Conservation (phyloP, 2,329 filamentous ascomycete genomes). For the Emergomyces orientalis region DNA sequence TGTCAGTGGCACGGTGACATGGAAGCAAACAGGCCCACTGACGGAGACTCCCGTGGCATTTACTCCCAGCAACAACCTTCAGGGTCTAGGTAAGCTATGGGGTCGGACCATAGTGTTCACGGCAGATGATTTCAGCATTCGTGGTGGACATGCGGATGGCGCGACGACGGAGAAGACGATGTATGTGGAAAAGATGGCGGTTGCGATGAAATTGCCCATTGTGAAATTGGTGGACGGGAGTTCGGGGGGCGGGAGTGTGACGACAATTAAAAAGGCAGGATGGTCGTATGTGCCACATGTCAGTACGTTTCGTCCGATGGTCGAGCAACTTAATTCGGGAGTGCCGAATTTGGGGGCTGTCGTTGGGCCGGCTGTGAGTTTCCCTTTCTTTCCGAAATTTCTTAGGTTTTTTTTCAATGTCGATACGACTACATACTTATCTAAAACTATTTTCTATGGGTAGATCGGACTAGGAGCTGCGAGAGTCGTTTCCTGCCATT, state of each 20-base stretch:
- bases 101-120: conserved; percentile 51
- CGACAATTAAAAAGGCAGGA: conserved; percentile 46
- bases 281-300: conserved; percentile 54
- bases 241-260: conserved; percentile 54
- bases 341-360: conserved; percentile 58
- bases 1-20: conserved; percentile 50
- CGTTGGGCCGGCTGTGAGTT: conserved; percentile 46
- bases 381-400: conserved; percentile 5
- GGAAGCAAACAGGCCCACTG: conserved; percentile 39
- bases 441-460: neutral
- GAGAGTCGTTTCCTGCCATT: conserved; percentile 53
- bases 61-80: conserved; percentile 54
- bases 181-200: conserved; percentile 53
- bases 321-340: conserved; percentile 51
- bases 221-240: conserved; percentile 57
- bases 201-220: conserved; percentile 50
- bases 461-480: conserved; percentile 54
- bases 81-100: conserved; percentile 47
- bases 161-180: conserved; percentile 49
- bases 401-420: no score
- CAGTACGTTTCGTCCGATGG: conserved; percentile 44
- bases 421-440: neutral
- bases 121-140: conserved; percentile 54
- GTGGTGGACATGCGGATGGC: conserved; percentile 56
- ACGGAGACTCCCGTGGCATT: conserved; percentile 41